Base-by-base conservation (phyloP, 768 basidiomycete genomes). In the Lactifluus volemus region DNA sequence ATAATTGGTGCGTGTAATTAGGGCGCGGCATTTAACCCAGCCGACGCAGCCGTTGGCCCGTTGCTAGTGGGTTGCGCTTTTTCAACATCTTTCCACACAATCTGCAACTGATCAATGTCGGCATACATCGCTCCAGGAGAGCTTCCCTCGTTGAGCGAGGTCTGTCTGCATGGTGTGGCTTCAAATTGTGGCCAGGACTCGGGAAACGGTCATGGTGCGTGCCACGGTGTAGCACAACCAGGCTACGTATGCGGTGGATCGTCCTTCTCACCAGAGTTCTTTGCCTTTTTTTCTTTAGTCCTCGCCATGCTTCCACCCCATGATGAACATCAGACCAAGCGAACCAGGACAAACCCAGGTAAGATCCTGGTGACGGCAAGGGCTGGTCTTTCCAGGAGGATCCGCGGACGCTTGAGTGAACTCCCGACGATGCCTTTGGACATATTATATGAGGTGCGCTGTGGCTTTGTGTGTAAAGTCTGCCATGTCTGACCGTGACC, bases 341-440 rank as follows among this genome's bases (percentile, higher is more conserved):
- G 30, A 14, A 14, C 57, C 30, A 44, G 49, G 38, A 25, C 19
- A 34, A 34, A 41, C 29, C 38, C 55, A 11, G 38, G 4, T n/a
- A 58, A 49, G 39, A 42, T 7, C 39, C 30, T 29, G 14, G n/a
- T 3, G 5, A 50, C n/a, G 39, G 47, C 2, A 51, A 58, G 19
- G 30, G 2, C 25, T 2, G 49, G 49, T 2, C 41, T 51, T 45
- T 58, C 41, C 19, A 38, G 25, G 59, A 64, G 42, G 49, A 29
- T 58, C 17, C 48, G 14, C 17, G 60, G 54, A 7, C 51, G 57
- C 25, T 55, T 67, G 38, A 58, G 62, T 54, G 41, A 64, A 44
- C 52, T 61, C 36, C 49, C 58, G 63, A 34, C 64, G 9, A 65
- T 72, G 66, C 68, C 71, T 4, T 55, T 72, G 3, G 71, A 72